These are phyloP conservation scores for Luzula sylvatica DNA, from an alignment of 176 grass and related monocot genomes.

Conservation along the genomic window DNA sequence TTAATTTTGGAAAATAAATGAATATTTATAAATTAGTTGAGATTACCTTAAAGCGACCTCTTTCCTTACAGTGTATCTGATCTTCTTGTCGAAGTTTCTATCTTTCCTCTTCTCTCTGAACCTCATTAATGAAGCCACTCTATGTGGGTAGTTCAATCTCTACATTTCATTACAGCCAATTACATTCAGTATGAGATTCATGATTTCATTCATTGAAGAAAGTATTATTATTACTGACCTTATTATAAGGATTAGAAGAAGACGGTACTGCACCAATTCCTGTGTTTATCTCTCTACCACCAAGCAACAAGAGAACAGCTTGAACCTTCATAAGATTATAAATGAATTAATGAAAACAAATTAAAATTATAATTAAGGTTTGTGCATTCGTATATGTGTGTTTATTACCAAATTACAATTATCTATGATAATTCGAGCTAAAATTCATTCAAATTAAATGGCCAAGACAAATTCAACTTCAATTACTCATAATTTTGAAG, in stretches of 20 bases:
- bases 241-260: conserved; percentile 54
- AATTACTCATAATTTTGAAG: background rate
- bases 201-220: conserved; percentile 5
- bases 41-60: conserved; percentile 87
- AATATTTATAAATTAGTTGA: background rate
- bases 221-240: conserved; percentile 31
- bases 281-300: conserved; percentile 71
- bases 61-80: conserved; percentile 83
- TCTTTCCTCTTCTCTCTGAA: conserved; percentile 98
- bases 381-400: no score
- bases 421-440: background rate
- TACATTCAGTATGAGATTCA: background rate
- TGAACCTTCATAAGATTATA: conserved; percentile 66
- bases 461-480: background rate
- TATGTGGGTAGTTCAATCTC: conserved; percentile 85
- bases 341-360: no score
- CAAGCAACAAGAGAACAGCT: conserved; percentile 87
- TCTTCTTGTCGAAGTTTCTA: conserved; percentile 98
- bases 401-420: no score
- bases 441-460: background rate
- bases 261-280: conserved; percentile 31
- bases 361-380: no score
- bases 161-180: conserved; percentile 21
- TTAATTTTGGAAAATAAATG: background rate
- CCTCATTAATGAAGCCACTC: conserved; percentile 93